Evolutionary conservation across 2,329 filamentous ascomycete genomes (phyloP).

Genomic region (Trematosphaeria pertusa): DNA sequence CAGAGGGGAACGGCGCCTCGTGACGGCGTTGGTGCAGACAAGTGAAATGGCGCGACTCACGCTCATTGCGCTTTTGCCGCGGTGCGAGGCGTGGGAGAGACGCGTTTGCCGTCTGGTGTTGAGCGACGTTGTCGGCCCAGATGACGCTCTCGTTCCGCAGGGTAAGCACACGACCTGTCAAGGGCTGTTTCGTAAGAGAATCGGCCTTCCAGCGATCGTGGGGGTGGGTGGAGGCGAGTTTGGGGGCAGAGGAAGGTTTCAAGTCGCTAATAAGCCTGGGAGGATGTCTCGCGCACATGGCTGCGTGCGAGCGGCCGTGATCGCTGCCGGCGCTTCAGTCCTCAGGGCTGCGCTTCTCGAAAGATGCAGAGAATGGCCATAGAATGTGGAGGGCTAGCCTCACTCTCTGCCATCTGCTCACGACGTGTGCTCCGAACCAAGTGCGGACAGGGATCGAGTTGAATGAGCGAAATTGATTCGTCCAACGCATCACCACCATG

Average conservation of each 20-base stretch:
- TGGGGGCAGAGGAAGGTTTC: slow-evolving; percentile 30
- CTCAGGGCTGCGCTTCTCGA: slow-evolving; percentile 33
- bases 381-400: slow-evolving; percentile 38
- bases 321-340: slow-evolving; percentile 23
- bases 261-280: slow-evolving; percentile 28
- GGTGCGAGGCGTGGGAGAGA: slow-evolving; percentile 7
- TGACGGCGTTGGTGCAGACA: slow-evolving; percentile 22
- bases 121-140: not conserved
- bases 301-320: slow-evolving; percentile 24
- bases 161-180: slow-evolving; percentile 31
- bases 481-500: slow-evolving; percentile 41
- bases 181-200: slow-evolving; percentile 31
- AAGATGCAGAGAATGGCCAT: slow-evolving; percentile 36
- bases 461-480: slow-evolving; percentile 32
- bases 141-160: slow-evolving; percentile 16
- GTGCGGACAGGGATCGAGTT: slow-evolving; percentile 25
- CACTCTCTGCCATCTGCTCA: slow-evolving; percentile 27
- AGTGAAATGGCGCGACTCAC: slow-evolving; percentile 34
- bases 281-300: slow-evolving; percentile 23
- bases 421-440: slow-evolving; percentile 27
- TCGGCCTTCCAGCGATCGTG: slow-evolving; percentile 29
- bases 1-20: slow-evolving; percentile 24
- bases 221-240: slow-evolving; percentile 31
- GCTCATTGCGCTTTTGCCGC: slow-evolving; percentile 38
- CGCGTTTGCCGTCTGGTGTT: slow-evolving; percentile 15